A percentile compares a stretch with the other conserved stretches of the same genome.
phyloP scores from a whole-genome alignment of 2,329 filamentous ascomycete genomes.

The Chalara sp. region DNA sequence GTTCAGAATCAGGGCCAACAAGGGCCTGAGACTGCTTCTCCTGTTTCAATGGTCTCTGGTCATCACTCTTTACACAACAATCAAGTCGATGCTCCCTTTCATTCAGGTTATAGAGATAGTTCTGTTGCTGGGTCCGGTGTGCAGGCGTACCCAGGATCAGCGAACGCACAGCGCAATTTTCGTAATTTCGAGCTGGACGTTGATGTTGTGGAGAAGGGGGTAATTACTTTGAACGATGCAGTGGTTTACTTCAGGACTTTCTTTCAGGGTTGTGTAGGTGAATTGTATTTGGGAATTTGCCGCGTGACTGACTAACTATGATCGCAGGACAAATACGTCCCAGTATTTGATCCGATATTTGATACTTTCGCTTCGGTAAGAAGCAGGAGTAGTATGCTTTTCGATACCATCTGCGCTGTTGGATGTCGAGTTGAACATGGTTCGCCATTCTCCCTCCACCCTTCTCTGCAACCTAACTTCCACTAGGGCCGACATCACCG shows the following conservation, averaged over 20 bases:
- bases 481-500: constrained; percentile 30
- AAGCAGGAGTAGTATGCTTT: constrained; percentile 40
- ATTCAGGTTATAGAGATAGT: neutral
- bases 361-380: constrained; percentile 41
- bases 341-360: constrained; percentile 36
- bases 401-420: constrained; percentile 44
- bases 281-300: neutral
- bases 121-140: neutral
- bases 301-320: neutral
- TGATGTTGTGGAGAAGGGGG: constrained; percentile 10
- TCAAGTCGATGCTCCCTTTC: neutral
- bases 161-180: constrained; percentile 5
- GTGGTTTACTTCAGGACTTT: constrained; percentile 13
- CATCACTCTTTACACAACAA: neutral
- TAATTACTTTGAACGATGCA: constrained; percentile 13
- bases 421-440: constrained; percentile 35
- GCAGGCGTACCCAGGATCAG: too few species aligned
- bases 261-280: constrained; percentile 16
- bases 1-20: neutral
- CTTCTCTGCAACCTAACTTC: neutral
- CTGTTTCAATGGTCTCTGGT: neutral
- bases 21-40: neutral
- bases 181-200: constrained; percentile 10
- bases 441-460: constrained; percentile 8
- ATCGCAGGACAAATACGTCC: constrained; percentile 36